Base-by-base conservation (phyloP, 345 rosid species). In the Trapa bicornis region DNA sequence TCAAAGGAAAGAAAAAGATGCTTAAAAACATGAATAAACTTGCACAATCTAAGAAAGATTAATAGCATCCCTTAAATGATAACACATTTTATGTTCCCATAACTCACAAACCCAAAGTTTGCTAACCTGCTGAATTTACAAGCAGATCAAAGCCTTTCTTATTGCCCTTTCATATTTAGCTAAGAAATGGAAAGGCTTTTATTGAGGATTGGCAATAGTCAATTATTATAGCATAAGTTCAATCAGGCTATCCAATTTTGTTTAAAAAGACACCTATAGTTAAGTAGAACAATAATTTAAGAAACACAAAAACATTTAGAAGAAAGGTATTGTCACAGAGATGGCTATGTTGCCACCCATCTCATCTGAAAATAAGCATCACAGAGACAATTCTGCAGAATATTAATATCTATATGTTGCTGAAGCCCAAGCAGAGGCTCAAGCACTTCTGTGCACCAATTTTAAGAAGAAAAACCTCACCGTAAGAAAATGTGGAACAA, bases 341-440 rank as follows among this genome's bases (percentile, higher is more conserved):
- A 1, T 14, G 17, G n/a, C 48, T 50, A 50, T 14, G 52, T 22
- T 50, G 22, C 54, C 5, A 50, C n/a, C 54, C 16, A 50, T 13
- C n/a, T 50, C 54, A 50, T 50, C 54, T 50, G 16, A 50, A 50
- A 14, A 50, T 10, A 50, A 15, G 22, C 15, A 50, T 2, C 6
- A 50, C 0, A 5, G 56, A 50, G 56, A 17, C 56, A 1, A 15
- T 16, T 54, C 9, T 2, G 58, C 65, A 42, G 35, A 33, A 35
- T 17, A 10, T 17, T 17, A 68, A 39, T 60, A 68, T 65, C 70
- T 64, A 87, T 50, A 70, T 84, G 81, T 48, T 82, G 83, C 53
- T 69, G 74, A 74, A 91, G 89, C 76, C 81, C 96, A 16, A 73
- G 71, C 0, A 80, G 66, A 67, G 84, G 78, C 12, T 73, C 74